These are phyloP conservation scores for Erodium maritimum DNA, from an alignment of 345 rosid species.

Conservation along the genomic window DNA sequence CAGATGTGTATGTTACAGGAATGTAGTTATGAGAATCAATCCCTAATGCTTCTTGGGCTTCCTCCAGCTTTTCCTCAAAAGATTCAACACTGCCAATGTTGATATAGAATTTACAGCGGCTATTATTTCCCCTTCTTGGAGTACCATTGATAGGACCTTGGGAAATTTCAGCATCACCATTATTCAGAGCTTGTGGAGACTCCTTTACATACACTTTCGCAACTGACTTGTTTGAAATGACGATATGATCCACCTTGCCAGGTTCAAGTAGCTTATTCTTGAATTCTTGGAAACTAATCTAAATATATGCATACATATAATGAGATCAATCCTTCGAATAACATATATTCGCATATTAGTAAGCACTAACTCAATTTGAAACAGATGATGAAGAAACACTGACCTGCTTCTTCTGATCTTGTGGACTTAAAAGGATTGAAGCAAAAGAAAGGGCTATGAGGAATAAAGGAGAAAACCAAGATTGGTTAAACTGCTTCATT, in stretches of 20 bases:
- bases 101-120: constrained; percentile 66
- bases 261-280: constrained; percentile 87
- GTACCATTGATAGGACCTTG: constrained; percentile 28
- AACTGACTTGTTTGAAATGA: constrained; percentile 76
- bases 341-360: not conserved
- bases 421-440: constrained; percentile 6
- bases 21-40: constrained; percentile 63
- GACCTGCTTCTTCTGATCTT: constrained; percentile 27
- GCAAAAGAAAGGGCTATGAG: constrained; percentile 12
- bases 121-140: constrained; percentile 30
- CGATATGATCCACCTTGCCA: constrained; percentile 83
- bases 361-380: not conserved
- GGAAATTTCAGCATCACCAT: constrained; percentile 19
- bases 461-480: constrained; percentile 10
- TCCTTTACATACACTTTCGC: constrained; percentile 74
- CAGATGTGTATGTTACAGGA: constrained; percentile 70
- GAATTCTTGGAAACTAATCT: constrained; percentile 98
- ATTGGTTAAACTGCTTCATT: constrained; percentile 12
- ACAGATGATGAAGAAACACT: constrained; percentile 2
- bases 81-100: constrained; percentile 82
- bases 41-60: constrained; percentile 78
- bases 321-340: too few species aligned
- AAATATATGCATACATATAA: constrained; percentile 3
- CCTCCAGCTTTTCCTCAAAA: constrained; percentile 89
- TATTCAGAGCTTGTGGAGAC: constrained; percentile 21